Evolutionary conservation across 352 stramenopile genomes (phyloP), one percentile per base, ranked within the genome.

Genomic region (Saprolegnia parasitica): DNA sequence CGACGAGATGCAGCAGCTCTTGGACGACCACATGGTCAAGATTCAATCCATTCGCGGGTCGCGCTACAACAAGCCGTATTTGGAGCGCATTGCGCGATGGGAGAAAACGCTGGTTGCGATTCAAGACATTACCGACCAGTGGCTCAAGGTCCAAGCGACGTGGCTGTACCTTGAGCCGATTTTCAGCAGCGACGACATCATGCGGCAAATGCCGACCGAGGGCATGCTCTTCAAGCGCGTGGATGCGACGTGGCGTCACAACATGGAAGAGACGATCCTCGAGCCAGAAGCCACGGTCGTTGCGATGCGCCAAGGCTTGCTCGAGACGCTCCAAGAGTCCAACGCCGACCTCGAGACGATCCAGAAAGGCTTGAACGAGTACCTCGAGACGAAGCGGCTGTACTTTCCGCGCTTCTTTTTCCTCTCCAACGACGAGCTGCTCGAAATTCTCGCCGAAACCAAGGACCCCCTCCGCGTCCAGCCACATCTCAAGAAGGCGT

Each of bases 11-110:
- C 88, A 98, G 65, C 85, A 95, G 65, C 89, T 98, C 67, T 90
- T 98, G 21, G 90, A 98, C 60, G 93, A 98, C 73, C 93, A 98
- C 76, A 97, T 98, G 49, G 90, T 98, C 26, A 98, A 98, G 77
- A 97, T 91, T 0, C 92, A 98, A 76, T 97, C 93, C 20, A 98
- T 98, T 91, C 84, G 90, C 32, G 91, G 93, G 2, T 96, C 83
- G 65, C 87, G 89, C 1, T 98, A 97, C 75, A 97, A 98, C 73
- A 91, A 96, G 39, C 89, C 92, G 9, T 97, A 98, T 74, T 83
- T 97, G 65, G 79, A 93, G 50, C 77, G 88, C 15, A 95, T 97
- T 46, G 80, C 76, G 52, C 78, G 77, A 54, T 98, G 92, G 91
- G 91, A 98, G 71, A 89, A 95, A 45, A 91, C 93, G 68, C 77